These are phyloP conservation scores for Chalciporus sp. DNA, from an alignment of 1,284 basidiomycete species.

Conservation along the genomic window DNA sequence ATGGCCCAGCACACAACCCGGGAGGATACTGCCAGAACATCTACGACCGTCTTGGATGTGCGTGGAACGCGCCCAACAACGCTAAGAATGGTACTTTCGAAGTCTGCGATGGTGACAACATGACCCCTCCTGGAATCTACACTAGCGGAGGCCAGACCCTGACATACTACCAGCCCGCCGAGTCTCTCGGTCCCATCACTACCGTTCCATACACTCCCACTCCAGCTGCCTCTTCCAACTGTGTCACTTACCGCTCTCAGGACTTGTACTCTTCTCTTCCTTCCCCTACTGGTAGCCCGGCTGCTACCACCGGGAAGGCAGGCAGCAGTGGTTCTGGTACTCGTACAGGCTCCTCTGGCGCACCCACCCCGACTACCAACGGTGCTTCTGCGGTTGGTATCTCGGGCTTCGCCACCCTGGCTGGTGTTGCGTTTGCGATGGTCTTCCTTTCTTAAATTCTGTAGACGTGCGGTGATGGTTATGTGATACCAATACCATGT, in stretches of 20 bases:
- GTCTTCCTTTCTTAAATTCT: slow-evolving; percentile 42
- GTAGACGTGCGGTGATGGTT: background rate
- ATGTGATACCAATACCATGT: no score
- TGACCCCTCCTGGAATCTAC: slow-evolving; percentile 34
- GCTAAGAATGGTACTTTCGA: slow-evolving; percentile 59
- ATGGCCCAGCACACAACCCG: slow-evolving; percentile 42
- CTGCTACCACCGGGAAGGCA: slow-evolving; percentile 10
- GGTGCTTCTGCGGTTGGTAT: slow-evolving; percentile 38
- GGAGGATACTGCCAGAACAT: slow-evolving; percentile 61
- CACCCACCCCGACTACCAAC: slow-evolving; percentile 31
- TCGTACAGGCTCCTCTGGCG: slow-evolving; percentile 22
- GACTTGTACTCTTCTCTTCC: slow-evolving; percentile 45
- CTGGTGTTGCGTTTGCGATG: slow-evolving; percentile 48
- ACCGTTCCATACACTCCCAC: slow-evolving; percentile 63
- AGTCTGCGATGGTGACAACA: slow-evolving; percentile 62
- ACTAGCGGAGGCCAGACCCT: slow-evolving; percentile 40
- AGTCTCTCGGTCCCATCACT: slow-evolving; percentile 56
- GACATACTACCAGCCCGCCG: slow-evolving; percentile 63
- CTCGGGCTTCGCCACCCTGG: slow-evolving; percentile 41
- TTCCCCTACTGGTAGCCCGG: slow-evolving; percentile 12
- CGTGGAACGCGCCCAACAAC: slow-evolving; percentile 68
- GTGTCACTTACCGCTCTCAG: slow-evolving; percentile 55
- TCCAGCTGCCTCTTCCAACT: slow-evolving; percentile 65
- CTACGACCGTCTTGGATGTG: slow-evolving; percentile 70
- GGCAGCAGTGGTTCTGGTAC: slow-evolving; percentile 27